Evolutionary conservation across 73 alveolate species (phyloP).

Genomic region (Paraurostyla sp.): DNA sequence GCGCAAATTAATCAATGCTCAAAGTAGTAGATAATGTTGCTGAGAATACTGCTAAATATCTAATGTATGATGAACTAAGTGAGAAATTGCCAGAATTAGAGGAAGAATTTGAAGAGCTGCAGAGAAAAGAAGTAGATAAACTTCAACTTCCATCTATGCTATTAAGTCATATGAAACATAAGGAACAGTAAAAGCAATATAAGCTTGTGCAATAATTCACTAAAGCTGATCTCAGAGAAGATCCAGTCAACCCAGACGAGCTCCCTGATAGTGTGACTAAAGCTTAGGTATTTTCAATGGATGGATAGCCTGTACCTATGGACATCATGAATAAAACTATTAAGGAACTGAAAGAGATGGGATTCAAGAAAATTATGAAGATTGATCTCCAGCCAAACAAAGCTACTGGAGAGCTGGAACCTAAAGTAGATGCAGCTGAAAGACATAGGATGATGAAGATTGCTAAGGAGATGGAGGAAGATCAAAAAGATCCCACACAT

Average conservation of each 20-base stretch:
- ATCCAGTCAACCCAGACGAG: neutral
- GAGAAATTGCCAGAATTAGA: neutral
- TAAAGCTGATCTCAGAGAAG: neutral
- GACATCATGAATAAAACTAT: slow-evolving; percentile 32
- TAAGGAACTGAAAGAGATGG: slow-evolving; percentile 49
- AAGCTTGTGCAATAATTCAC: neutral
- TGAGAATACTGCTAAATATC: slow-evolving; percentile 10
- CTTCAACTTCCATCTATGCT: neutral
- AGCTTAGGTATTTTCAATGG: neutral
- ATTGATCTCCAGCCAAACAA: neutral
- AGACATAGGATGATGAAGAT: neutral
- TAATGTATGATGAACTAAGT: neutral
- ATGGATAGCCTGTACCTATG: neutral
- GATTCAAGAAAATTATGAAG: neutral
- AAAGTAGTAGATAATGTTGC: neutral
- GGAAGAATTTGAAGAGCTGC: neutral
- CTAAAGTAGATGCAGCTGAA: neutral
- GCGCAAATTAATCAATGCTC: neutral
- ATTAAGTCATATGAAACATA: neutral
- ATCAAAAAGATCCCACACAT: neutral
- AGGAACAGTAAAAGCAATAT: too few species aligned
- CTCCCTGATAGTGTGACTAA: neutral
- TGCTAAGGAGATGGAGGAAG: slow-evolving; percentile 34
- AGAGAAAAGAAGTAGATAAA: neutral
- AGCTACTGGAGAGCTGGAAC: neutral